phyloP scores from a whole-genome alignment of 2,329 filamentous ascomycete species.

The Fusarium paranaense region DNA sequence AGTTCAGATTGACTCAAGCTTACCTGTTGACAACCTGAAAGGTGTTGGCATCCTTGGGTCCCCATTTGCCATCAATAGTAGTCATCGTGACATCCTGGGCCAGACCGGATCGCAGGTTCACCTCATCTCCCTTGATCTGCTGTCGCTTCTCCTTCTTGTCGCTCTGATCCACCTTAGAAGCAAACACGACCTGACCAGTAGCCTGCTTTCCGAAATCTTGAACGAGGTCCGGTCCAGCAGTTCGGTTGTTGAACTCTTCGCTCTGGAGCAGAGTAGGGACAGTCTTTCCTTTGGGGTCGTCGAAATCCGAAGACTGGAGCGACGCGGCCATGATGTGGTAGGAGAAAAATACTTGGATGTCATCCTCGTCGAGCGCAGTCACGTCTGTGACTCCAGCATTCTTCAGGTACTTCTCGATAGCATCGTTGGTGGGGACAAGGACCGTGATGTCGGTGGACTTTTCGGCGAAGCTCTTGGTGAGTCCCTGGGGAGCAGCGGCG shows the following conservation, averaged over 20 bases:
- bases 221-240: constrained; percentile 15
- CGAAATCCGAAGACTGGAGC: constrained; percentile 16
- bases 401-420: constrained; percentile 29
- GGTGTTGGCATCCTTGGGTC: constrained; percentile 19
- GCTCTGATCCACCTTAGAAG: background rate
- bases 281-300: constrained; percentile 2
- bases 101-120: constrained; percentile 29
- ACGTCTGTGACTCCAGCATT: constrained; percentile 7
- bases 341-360: constrained; percentile 29
- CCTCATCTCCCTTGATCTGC: background rate
- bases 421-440: constrained; percentile 33
- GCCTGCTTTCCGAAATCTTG: constrained; percentile 21
- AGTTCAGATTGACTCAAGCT: accelerated
- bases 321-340: constrained; percentile 31
- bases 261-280: constrained; percentile 28
- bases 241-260: constrained; percentile 34
- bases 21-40: constrained; percentile 38
- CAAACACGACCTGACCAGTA: constrained; percentile 34
- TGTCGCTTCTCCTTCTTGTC: constrained; percentile 6
- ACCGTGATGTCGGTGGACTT: constrained; percentile 30
- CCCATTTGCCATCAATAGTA: constrained; percentile 36
- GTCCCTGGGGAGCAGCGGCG: background rate
- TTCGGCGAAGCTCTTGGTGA: constrained; percentile 5
- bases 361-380: constrained; percentile 1
- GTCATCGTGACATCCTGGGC: constrained; percentile 37